These are phyloP conservation scores for Mariannaea sp. DNA, from an alignment of 2,329 filamentous ascomycete genomes.

Conservation along the genomic window DNA sequence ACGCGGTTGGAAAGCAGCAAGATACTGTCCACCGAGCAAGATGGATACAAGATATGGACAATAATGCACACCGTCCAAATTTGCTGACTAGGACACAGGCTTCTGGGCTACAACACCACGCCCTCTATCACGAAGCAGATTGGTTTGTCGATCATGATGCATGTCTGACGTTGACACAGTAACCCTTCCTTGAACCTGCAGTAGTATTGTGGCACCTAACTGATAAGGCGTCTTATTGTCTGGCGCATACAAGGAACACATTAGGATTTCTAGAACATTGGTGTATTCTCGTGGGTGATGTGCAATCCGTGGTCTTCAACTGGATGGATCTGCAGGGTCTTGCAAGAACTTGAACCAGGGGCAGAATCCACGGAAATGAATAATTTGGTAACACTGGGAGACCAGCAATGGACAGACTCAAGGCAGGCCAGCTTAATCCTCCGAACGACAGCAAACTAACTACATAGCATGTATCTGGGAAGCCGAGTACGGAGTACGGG, in stretches of 20 bases:
- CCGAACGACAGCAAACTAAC: neutral
- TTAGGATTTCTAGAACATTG: no score
- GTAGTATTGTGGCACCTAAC: neutral
- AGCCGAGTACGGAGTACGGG: neutral
- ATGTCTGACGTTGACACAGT: neutral
- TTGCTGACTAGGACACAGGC: neutral
- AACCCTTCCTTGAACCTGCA: neutral
- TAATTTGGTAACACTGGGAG: constrained; percentile 2
- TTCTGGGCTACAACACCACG: neutral
- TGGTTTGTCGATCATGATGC: neutral
- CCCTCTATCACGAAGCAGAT: neutral
- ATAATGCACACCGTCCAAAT: neutral
- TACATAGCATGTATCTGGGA: no score
- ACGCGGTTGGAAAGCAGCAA: no score
- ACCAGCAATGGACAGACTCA: neutral
- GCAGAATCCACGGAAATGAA: neutral
- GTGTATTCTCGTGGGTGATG: neutral
- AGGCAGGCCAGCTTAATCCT: neutral
- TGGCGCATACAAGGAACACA: no score
- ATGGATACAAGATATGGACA: no score
- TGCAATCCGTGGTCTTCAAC: neutral
- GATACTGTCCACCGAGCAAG: neutral
- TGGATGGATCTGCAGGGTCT: neutral
- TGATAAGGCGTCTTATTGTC: neutral
- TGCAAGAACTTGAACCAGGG: neutral